Conservation (phyloP, 768 basidiomycete species). For the Termitomyces sp. region DNA sequence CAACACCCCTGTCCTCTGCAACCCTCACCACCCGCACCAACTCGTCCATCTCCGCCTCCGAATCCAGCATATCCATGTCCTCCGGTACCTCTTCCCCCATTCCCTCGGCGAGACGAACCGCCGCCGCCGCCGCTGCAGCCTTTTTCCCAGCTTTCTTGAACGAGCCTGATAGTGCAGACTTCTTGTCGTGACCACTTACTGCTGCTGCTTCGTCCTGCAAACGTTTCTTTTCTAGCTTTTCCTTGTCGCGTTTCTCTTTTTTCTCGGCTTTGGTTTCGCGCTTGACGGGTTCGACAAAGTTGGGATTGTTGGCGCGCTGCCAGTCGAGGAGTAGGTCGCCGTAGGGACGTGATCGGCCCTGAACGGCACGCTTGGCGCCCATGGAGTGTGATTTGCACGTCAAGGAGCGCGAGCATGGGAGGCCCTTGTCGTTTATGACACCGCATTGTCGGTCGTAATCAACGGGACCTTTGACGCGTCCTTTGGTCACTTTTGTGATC, state of each 20-base stretch:
- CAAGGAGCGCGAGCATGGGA: slow-evolving; percentile 91
- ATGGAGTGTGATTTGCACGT: slow-evolving; percentile 99
- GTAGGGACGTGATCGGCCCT: slow-evolving; percentile 78
- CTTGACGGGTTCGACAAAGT: slow-evolving; percentile 86
- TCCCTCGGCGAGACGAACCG: slow-evolving; percentile 45
- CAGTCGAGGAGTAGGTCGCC: slow-evolving; percentile 90
- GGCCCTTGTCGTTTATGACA: slow-evolving; percentile 92
- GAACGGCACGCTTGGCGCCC: slow-evolving; percentile 91
- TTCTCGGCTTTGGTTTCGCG: slow-evolving; percentile 83
- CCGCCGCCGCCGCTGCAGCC: slow-evolving; percentile 47
- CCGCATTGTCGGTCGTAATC: slow-evolving; percentile 93
- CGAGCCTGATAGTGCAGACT: slow-evolving; percentile 35
- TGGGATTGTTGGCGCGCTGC: slow-evolving; percentile 85
- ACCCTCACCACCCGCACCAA: slow-evolving; percentile 59
- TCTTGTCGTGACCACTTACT: slow-evolving; percentile 52
- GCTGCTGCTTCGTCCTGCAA: slow-evolving; percentile 68
- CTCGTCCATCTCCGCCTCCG: slow-evolving; percentile 80
- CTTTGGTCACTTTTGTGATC: slow-evolving; percentile 69
- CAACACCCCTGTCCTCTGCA: slow-evolving; percentile 54
- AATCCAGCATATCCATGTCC: slow-evolving; percentile 78
- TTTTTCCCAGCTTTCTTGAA: slow-evolving; percentile 64
- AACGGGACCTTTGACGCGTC: slow-evolving; percentile 80
- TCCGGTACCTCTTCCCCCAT: slow-evolving; percentile 60
- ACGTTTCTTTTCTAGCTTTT: slow-evolving; percentile 81
- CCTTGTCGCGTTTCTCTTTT: slow-evolving; percentile 78